A percentile compares a stretch with the other conserved stretches of the same genome.
Conservation (phyloP, 2,329 filamentous ascomycete species). For the Aspergillus neoniger region DNA sequence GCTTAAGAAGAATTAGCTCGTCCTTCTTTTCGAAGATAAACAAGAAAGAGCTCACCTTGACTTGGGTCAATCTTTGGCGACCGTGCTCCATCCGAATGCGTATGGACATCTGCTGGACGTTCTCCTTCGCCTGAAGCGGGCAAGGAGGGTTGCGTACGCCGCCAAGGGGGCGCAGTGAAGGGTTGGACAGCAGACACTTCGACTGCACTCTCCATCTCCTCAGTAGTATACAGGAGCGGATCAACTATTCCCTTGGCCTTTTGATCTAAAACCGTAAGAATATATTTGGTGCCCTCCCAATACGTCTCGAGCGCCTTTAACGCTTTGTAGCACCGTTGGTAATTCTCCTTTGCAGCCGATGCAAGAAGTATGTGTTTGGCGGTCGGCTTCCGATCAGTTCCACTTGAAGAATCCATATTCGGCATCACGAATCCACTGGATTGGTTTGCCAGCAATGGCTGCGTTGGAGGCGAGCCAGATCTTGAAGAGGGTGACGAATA, state of each 20-base stretch:
- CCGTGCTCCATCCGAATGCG: slow-evolving; percentile 34
- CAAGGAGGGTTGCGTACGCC: slow-evolving; percentile 37
- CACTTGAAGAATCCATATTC: slow-evolving; percentile 31
- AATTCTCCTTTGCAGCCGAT: slow-evolving; percentile 81
- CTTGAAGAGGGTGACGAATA: slow-evolving; percentile 68
- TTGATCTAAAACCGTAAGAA: slow-evolving; percentile 81
- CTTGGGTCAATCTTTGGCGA: slow-evolving; percentile 54
- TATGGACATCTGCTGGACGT: slow-evolving; percentile 25
- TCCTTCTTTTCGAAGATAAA: neutral
- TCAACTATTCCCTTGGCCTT: slow-evolving; percentile 86
- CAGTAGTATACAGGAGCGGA: slow-evolving; percentile 63
- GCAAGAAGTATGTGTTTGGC: slow-evolving; percentile 74
- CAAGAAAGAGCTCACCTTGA: slow-evolving; percentile 48
- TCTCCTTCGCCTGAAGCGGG: slow-evolving; percentile 29
- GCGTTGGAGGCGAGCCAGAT: slow-evolving; percentile 54
- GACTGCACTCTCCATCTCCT: slow-evolving; percentile 75
- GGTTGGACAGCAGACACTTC: slow-evolving; percentile 56
- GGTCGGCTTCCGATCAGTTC: slow-evolving; percentile 36
- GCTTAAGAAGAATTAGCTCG: slow-evolving; percentile 49
- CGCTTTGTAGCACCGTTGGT: slow-evolving; percentile 82
- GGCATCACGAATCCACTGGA: slow-evolving; percentile 40
- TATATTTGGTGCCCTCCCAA: slow-evolving; percentile 86
- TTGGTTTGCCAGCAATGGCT: slow-evolving; percentile 33
- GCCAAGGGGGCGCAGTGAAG: slow-evolving; percentile 56
- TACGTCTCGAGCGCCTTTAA: slow-evolving; percentile 78